Base-by-base conservation (phyloP, 2,329 filamentous ascomycete species). In the Neonectria magnoliae region DNA sequence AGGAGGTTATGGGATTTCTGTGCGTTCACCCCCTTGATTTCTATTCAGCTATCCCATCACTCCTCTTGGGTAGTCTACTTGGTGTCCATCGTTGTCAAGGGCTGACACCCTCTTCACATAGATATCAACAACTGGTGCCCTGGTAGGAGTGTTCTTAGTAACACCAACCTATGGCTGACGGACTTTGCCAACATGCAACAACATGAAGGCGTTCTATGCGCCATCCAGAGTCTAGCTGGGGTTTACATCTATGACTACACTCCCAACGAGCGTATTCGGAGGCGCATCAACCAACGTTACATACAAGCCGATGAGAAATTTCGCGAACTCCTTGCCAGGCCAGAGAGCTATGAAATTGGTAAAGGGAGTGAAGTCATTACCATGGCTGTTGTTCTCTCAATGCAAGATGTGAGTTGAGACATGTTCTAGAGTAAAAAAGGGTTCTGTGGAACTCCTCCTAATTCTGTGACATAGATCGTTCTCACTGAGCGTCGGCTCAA, bases 171-270 rank as follows among this genome's bases (percentile, higher is more conserved):
- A 2, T 82, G 80, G 80, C 67, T 81, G 16, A 75, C 73, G 10
- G 79, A 82, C 45, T 79, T 82, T 52, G 78, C 78, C 5, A 72
- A 75, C n/a, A 80, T 81, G 77, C 76, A 78, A 22, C 72, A 76
- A 25, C 75, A 73, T 27, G 62, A 69, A 14, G 78, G 78, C 20
- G 77, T 82, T 9, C 68, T 73, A 4, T 71, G 75, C 27, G 80
- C 80, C 6, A 80, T 82, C n/a, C 77, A 80, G 47, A 79, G 79
- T 22, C 71, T 82, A 2, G 78, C 79, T 3, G 79, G 79, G 2
- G 76, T 81, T 1, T 82, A 82, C 31, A 78, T 82, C 6, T 80
- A 81, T 60, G 80, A 82, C 60, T 82, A 81, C 36, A 60, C 76
- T 16, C 79, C 79, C 1, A 68, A 75, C 29, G 73, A 78, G 9